Base-by-base conservation (phyloP, 768 basidiomycete species). In the Termitomyces sp. region DNA sequence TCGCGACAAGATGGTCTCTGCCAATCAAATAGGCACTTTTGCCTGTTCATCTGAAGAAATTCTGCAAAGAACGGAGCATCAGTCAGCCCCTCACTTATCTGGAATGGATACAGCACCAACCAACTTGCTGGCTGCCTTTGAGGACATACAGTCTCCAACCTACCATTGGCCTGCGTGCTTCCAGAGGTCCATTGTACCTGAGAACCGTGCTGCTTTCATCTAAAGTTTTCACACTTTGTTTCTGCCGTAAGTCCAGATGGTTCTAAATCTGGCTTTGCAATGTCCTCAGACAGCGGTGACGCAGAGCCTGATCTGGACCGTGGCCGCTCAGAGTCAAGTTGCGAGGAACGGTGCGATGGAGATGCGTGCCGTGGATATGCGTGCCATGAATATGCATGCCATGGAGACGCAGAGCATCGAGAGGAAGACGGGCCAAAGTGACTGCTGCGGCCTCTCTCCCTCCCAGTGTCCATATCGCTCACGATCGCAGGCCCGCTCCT, bases 131-230 rank as follows among this genome's bases (percentile, higher is more conserved):
- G 53, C 80, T 82, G 21, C 91, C 96, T 72, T 98, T 98, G 80
- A 98, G 98, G 35, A 98, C 95, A 67, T 98, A 99, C 59, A 99
- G 67, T 67, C 97, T 79, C 97, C 97, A 98, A 17, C 91, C 89
- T 35, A 89, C 71, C 5, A 78, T 72, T 10, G 97, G 96, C 67
- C 95, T 98, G 62, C 97, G 77, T 28, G 96, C 97, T 77, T 99
- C 97, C 6, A 97, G 94, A 15, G 97, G 97, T 70, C 98, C 97
- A 60, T 98, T 95, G 70, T 99, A 99, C 71, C 98, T 99, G 60
- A 99, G 76, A 44, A 97, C 83, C 6, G 89, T 87, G 63, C 76
- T 85, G 50, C 82, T 82, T n/a, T 90, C 92, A 66, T 91, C 86
- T 6, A 76, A 73, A 31, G 83, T 78, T 61, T 82, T 81, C 43